Evolutionary conservation across 176 grass and related monocot genomes (phyloP), one percentile per base, ranked within the genome.

Genomic region (Typha latifolia): DNA sequence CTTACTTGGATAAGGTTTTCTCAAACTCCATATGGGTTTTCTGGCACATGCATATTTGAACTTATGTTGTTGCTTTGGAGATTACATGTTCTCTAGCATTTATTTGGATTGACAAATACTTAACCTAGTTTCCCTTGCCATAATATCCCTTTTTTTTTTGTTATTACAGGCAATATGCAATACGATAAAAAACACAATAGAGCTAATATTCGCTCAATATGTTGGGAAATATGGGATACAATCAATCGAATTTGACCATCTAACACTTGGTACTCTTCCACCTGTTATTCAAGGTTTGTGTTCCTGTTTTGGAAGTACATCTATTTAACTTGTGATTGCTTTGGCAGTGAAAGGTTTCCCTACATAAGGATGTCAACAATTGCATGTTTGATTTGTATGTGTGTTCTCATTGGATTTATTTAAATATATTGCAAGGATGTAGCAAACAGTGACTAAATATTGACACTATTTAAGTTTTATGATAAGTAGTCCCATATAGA

Each of bases 1-100:
- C 88, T 67, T 97, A 84, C 73, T 72, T 97, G 37, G 85, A 97
- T 84, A 89, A 91, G 87, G 91, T 96, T 79, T 34, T 79, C 66
- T 49, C 67, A 80, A 66, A n/a, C 79, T 72, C 72, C 31, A 76
- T 84, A 69, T 91, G 73, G 16, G 22, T 26, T 71, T 67, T 69
- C 56, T 72, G 31, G 57, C 37, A n/a, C 14, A 18, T 14, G 32
- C 37, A n/a, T 7, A 18, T 14, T 12, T 67, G 37, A 4, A 49
- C 14, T 20, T 47, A 49, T 12, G 22, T 72, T 26, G 19, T 62
- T 29, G 2, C 8, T 32, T 63, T 14, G 18, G 4, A 73, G 34
- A 5, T 13, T 63, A 20, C 16, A 37, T 27, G 21, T 29, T 62
- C 29, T 29, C 31, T 59, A 19, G 12, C 12, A 49, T 21, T 50